These are phyloP conservation scores for Backusella luteola DNA, from an alignment of 192 early-diverging fungal genomes.

Conservation along the genomic window DNA sequence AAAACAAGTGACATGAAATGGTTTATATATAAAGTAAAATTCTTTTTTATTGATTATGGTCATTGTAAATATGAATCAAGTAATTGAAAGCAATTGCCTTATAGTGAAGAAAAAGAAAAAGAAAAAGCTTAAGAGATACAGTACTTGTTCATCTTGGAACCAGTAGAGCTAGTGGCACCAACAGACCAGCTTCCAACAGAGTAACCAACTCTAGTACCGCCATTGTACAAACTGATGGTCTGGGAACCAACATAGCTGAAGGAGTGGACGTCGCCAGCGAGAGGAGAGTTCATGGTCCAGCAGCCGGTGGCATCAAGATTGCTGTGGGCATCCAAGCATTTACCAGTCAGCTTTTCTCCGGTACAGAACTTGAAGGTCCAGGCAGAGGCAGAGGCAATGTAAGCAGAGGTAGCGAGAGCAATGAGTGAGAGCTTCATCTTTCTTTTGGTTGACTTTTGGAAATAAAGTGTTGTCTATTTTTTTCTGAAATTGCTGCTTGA, in stretches of 20 bases:
- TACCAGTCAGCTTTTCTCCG: not conserved
- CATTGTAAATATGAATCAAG: no score
- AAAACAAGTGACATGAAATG: no score
- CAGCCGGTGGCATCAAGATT: not conserved
- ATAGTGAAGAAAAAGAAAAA: no score
- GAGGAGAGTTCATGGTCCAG: not conserved
- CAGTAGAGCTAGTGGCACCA: not conserved
- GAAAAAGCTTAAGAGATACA: not conserved
- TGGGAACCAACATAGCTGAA: not conserved
- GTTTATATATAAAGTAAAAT: no score
- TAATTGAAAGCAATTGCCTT: no score
- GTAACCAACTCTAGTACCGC: not conserved
- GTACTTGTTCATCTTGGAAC: slow-evolving; percentile 1
- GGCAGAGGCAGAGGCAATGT: not conserved
- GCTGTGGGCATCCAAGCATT: not conserved
- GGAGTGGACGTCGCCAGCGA: not conserved
- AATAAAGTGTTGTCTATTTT: not conserved
- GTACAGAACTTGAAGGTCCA: not conserved
- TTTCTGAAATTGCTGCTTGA: not conserved
- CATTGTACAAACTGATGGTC: not conserved
- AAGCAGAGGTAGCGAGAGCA: not conserved
- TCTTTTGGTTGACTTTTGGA: not conserved
- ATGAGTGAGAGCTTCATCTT: not conserved
- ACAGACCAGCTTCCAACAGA: not conserved
- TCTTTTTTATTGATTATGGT: no score